Conservation (phyloP, 148 eudicot genomes). For the Camellia sinensis region DNA sequence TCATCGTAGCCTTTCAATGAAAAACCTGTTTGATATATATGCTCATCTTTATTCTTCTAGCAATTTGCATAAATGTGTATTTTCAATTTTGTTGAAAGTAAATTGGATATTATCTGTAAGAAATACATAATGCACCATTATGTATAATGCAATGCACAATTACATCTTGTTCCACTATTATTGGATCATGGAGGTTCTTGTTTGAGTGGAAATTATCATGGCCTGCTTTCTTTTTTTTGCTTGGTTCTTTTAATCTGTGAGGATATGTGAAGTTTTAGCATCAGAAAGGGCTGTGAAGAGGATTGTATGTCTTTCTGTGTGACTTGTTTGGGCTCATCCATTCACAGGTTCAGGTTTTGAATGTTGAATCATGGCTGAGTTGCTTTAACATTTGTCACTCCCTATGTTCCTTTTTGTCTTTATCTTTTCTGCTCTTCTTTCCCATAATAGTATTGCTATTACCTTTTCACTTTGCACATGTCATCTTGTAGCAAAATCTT, state of each 20-base stretch:
- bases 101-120: neutral
- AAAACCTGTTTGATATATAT: neutral
- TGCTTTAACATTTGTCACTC: neutral
- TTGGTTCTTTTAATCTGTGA: neutral
- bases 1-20: neutral
- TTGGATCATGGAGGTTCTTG: neutral
- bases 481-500: neutral
- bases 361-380: neutral
- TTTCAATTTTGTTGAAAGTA: neutral
- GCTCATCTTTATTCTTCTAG: neutral
- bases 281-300: neutral
- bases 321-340: neutral
- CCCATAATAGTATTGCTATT: neutral
- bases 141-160: neutral
- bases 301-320: neutral
- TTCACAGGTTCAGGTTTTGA: neutral
- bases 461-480: neutral
- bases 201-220: neutral
- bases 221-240: neutral
- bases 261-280: neutral
- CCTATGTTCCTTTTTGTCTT: neutral
- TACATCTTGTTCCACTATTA: neutral
- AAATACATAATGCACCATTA: neutral
- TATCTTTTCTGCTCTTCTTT: neutral
- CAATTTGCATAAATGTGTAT: neutral